Conservation (phyloP, 164 flowering plant genomes). For the Euptelea pleiosperma region DNA sequence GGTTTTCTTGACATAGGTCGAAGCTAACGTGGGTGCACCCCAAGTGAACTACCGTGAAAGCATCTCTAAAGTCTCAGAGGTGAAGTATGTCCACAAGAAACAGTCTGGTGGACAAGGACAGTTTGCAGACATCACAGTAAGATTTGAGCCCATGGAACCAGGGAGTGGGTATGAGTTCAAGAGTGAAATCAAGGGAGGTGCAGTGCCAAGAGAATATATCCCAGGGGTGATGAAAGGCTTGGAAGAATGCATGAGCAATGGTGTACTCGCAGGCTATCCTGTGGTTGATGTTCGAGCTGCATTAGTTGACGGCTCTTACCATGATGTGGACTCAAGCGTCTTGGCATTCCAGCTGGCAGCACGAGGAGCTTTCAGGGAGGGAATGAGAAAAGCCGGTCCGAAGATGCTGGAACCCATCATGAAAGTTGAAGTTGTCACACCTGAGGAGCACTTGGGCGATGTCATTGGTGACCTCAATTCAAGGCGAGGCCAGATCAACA, state of each 20-base stretch:
- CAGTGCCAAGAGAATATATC: conserved; percentile 89
- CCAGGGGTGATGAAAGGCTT: conserved; percentile 96
- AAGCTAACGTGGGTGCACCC: conserved; percentile 98
- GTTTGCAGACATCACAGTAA: conserved; percentile 85
- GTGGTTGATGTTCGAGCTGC: conserved; percentile 93
- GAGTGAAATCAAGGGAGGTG: conserved; percentile 96
- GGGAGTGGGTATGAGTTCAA: conserved; percentile 94
- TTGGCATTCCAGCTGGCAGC: conserved; percentile 96
- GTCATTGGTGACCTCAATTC: conserved; percentile 99
- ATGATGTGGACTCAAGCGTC: conserved; percentile 98
- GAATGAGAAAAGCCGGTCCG: conserved; percentile 77
- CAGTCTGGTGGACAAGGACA: conserved; percentile 99
- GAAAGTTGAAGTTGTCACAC: conserved; percentile 95
- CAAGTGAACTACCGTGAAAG: conserved; percentile 98
- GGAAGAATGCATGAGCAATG: conserved; percentile 88
- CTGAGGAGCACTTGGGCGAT: conserved; percentile 97
- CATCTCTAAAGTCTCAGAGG: conserved; percentile 73
- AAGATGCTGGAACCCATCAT: conserved; percentile 92
- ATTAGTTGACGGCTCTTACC: conserved; percentile 83
- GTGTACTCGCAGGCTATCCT: conserved; percentile 90
- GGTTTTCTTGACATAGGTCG: conserved; percentile 54
- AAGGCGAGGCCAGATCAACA: conserved; percentile 93
- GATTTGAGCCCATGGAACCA: conserved; percentile 63
- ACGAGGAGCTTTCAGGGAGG: conserved; percentile 89
- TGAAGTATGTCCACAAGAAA: conserved; percentile 87